Base-by-base conservation (phyloP, 2,329 filamentous ascomycete genomes). In the Xenoacremonium recifei region DNA sequence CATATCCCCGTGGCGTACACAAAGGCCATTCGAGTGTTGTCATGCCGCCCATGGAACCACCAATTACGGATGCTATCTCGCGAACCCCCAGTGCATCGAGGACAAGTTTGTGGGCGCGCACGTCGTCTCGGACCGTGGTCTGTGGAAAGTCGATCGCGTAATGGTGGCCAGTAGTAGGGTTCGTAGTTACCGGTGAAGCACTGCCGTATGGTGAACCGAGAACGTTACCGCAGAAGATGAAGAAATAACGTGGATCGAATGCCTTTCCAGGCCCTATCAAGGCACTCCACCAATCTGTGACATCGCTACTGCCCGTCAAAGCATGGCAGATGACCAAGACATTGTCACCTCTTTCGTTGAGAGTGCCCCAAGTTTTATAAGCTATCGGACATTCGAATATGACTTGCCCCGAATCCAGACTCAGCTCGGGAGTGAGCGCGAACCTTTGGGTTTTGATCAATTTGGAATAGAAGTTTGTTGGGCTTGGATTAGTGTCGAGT, bases 21-120 rank as follows among this genome's bases (percentile, higher is more conserved):
- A 41, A 20, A 5, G 42, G 21, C 42, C 38, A 44, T 21, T 44
- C 42, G 1, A 44, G 38, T 6, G 39, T 16, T 2, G 32, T 19
- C 42, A 44, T 44, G 13, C 42, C 42, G 9, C 42, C 42, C 42
- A 44, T 44, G 0, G 42, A 44, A 13, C 42, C 42, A 3, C 42
- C 42, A 21, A 44, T 34, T 3, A 44, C 42, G 5, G 37, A 21
- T 6, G 37, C 38, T 16, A 44, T 15, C 16, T 17, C 15, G 1
- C 18, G 27, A 4, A 44, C 38, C 9, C 42, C 38, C 9, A 44
- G 16, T 4, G 31, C 29, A 21, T 44, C 34, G 6, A 44, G 17
- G 6, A 44, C 20, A 2, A 41, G 17, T 10, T 18, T 23, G 13
- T 40, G 38, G 4, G 30, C 30, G 17, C 27, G 16, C 12, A 44